Conservation (phyloP, 2,329 filamentous ascomycete species). For the Cladosporium velox region DNA sequence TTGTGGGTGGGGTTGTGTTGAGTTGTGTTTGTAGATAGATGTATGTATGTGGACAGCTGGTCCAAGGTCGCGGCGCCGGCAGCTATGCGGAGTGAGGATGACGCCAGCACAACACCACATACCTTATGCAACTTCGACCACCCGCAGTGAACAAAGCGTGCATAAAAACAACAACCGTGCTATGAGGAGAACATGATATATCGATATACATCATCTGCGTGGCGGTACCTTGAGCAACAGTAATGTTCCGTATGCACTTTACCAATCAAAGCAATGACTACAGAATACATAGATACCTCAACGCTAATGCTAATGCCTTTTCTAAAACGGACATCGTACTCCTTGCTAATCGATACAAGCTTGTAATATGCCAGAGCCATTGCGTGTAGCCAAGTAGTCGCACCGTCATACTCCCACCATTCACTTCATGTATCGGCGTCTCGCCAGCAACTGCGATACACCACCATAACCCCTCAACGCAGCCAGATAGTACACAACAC, state of each 20-base stretch:
- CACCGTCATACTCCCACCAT: neutral
- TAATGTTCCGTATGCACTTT: neutral
- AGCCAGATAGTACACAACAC: conserved; percentile 35
- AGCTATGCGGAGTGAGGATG: neutral
- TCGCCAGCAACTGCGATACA: conserved; percentile 6
- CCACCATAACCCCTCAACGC: conserved; percentile 33
- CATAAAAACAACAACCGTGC: neutral
- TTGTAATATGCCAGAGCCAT: neutral
- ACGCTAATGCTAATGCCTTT: neutral
- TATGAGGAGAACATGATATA: neutral
- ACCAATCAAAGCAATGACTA: neutral
- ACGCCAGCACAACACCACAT: neutral
- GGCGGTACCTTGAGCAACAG: neutral
- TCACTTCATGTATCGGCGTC: neutral
- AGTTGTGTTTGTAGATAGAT: neutral
- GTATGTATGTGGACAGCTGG: conserved; percentile 10
- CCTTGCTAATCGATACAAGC: neutral
- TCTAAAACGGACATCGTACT: neutral
- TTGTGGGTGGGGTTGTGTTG: neutral
- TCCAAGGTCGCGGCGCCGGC: conserved; percentile 5
- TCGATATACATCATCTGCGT: neutral
- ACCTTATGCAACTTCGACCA: neutral
- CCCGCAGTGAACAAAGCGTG: neutral
- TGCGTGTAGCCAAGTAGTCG: neutral
- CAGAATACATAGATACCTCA: neutral